Evolutionary conservation across 148 eudicot genomes (phyloP).

Genomic region (Camellia sinensis): DNA sequence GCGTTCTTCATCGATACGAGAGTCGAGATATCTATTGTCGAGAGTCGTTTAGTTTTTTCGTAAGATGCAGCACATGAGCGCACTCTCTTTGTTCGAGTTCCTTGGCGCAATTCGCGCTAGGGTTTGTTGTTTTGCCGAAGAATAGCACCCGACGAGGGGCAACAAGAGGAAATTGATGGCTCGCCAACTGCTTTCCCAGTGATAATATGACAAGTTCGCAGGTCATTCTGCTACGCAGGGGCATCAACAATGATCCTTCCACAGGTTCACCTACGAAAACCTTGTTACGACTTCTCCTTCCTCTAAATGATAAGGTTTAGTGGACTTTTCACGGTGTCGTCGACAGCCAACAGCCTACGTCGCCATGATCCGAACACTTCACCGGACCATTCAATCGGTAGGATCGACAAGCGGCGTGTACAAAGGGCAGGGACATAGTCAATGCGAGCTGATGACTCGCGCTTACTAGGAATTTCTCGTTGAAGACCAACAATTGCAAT

Average conservation of each 20-base stretch:
- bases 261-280: no score
- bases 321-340: not conserved
- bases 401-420: not conserved
- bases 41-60: no score
- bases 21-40: no score
- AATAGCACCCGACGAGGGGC: not conserved
- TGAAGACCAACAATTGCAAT: slow-evolving; percentile 36
- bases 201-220: not conserved
- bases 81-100: not conserved
- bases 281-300: not conserved
- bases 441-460: no score
- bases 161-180: not conserved
- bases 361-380: not conserved
- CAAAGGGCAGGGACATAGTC: no score
- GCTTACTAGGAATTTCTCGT: slow-evolving; percentile 33
- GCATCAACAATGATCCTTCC: no score
- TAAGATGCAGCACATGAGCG: not conserved
- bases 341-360: not conserved
- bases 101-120: no score
- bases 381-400: no score
- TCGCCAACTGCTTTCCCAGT: not conserved
- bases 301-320: slow-evolving; percentile 5
- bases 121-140: not conserved
- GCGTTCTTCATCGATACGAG: slow-evolving; percentile 51
- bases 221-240: no score